Percentiles rank a stretch among this genome's conserved stretches.
phyloP scores from a whole-genome alignment of 2,329 filamentous ascomycete genomes.

The Aureobasidium sp. region DNA sequence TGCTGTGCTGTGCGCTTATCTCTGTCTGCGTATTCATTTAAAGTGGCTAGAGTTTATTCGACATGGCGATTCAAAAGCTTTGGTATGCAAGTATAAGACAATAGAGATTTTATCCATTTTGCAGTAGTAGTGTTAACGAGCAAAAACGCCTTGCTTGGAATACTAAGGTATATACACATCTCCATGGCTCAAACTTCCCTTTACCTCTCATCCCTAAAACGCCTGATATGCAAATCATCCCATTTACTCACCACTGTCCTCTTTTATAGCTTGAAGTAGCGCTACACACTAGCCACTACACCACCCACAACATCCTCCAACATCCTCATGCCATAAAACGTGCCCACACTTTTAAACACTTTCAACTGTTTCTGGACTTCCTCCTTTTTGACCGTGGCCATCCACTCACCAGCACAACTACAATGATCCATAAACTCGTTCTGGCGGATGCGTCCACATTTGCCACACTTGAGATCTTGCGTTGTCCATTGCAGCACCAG shows the following conservation, averaged over 20 bases:
- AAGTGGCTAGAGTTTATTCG: too few species aligned
- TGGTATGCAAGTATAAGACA: too few species aligned
- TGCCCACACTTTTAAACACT: slow-evolving; percentile 68
- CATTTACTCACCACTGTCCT: not conserved
- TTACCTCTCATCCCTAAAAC: not conserved
- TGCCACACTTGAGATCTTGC: slow-evolving; percentile 83
- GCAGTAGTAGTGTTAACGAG: too few species aligned
- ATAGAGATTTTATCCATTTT: too few species aligned
- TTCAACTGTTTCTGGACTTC: slow-evolving; percentile 59
- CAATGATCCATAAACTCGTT: slow-evolving; percentile 98
- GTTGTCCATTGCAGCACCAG: slow-evolving; percentile 73
- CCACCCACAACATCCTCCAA: slow-evolving; percentile 60
- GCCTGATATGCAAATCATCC: not conserved
- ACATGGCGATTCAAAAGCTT: too few species aligned
- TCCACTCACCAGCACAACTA: slow-evolving; percentile 83
- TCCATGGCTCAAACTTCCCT: too few species aligned
- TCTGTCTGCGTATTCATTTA: too few species aligned
- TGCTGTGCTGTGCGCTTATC: too few species aligned
- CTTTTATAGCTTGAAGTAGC: not conserved
- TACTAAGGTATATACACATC: not conserved
- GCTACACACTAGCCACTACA: slow-evolving; percentile 12
- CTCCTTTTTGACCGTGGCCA: slow-evolving; percentile 58
- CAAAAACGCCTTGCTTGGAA: not conserved
- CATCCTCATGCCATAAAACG: slow-evolving; percentile 76
- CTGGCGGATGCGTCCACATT: slow-evolving; percentile 57